Conservation (phyloP, 139 green algal species). For the Desmodesmus armatus region DNA sequence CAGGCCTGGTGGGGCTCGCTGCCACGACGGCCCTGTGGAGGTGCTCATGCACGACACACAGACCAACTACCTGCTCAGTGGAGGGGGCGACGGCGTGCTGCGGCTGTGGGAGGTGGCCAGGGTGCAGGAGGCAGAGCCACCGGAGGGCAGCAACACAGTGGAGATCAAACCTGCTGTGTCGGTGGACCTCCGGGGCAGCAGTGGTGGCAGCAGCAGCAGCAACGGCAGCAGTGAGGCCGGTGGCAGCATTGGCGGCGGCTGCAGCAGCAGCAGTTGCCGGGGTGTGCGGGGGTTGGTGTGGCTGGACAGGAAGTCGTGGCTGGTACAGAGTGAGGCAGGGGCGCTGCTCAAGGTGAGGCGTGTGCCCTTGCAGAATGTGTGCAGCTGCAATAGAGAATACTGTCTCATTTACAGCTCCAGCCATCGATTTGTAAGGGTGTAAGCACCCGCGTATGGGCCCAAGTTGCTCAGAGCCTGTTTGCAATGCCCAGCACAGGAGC, state of each 20-base stretch:
- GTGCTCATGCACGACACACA: conserved; percentile 68
- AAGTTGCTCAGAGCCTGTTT: too few species aligned
- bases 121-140: conserved; percentile 48
- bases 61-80: conserved; percentile 67
- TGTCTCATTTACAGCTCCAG: too few species aligned
- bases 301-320: conserved; percentile 61
- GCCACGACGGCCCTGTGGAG: conserved; percentile 78
- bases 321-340: conserved; percentile 66
- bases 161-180: conserved; percentile 12
- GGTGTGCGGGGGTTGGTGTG: conserved; percentile 58
- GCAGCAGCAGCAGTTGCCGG: too few species aligned
- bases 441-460: too few species aligned
- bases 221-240: too few species aligned
- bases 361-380: too few species aligned
- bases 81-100: conserved; percentile 78
- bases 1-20: conserved; percentile 57
- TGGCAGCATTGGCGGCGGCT: too few species aligned
- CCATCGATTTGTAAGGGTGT: too few species aligned
- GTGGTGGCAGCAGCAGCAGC: conserved; percentile 41
- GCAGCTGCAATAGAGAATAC: too few species aligned
- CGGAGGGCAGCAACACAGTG: not conserved
- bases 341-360: conserved; percentile 56
- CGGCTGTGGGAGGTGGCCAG: conserved; percentile 69
- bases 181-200: too few species aligned
- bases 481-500: too few species aligned